A percentile compares a stretch with the other conserved stretches of the same genome.
Evolutionary conservation across 2,329 filamentous ascomycete genomes (phyloP).

Genomic region (Trichoderma koningiopsis): DNA sequence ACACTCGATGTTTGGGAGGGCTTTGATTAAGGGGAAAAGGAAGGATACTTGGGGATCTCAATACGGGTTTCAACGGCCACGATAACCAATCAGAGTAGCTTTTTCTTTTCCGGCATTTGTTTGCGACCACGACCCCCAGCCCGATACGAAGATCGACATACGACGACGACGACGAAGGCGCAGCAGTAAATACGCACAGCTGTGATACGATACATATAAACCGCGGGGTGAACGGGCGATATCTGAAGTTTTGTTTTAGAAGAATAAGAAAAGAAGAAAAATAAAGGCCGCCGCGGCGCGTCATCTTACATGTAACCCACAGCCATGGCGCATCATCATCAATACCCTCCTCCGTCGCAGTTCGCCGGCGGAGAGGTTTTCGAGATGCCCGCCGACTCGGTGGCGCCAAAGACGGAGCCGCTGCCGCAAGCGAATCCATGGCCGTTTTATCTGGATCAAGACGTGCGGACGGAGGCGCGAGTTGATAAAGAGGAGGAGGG

Average conservation of each 20-base stretch:
- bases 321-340: slow-evolving; percentile 28
- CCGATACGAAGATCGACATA: not conserved
- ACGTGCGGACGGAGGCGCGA: not conserved
- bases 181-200: not conserved
- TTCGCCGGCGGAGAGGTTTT: slow-evolving; percentile 33
- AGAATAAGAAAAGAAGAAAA: not conserved
- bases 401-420: slow-evolving; percentile 13
- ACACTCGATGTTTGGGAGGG: not conserved
- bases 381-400: slow-evolving; percentile 39
- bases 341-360: slow-evolving; percentile 31
- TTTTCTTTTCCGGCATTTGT: not conserved
- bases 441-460: slow-evolving; percentile 37
- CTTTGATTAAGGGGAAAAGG: not conserved
- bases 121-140: not conserved
- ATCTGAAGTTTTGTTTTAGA: not conserved
- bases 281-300: not conserved
- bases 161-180: not conserved
- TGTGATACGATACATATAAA: not conserved
- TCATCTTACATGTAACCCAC: not conserved
- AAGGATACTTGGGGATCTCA: not conserved
- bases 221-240: not conserved
- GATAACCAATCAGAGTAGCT: not conserved
- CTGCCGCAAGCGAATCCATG: slow-evolving; percentile 34
- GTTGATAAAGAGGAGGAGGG: not conserved
- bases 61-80: not conserved